phyloP scores from a whole-genome alignment of 768 basidiomycete genomes.

The Austroboletus eburneus region DNA sequence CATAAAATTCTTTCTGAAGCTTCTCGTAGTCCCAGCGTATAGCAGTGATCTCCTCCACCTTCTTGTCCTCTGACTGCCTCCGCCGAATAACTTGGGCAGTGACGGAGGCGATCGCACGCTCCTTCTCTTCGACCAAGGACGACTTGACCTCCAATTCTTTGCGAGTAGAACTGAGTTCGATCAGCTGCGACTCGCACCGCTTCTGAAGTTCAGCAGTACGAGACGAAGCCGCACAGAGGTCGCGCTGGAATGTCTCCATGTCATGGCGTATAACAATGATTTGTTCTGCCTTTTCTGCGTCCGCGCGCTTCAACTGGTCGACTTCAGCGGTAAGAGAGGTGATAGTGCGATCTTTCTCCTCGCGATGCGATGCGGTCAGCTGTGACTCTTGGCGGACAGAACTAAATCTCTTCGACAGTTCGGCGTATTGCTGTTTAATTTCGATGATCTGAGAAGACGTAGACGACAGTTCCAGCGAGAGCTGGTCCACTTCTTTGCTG shows the following conservation, averaged over 20 bases:
- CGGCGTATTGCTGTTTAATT: constrained; percentile 1
- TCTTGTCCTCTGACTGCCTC: not conserved
- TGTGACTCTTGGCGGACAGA: constrained; percentile 1
- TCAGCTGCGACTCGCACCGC: not conserved
- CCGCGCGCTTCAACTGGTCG: not conserved
- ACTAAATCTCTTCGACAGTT: not conserved
- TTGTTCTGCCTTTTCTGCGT: not conserved
- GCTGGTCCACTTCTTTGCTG: too few relatives aligned
- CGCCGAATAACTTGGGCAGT: not conserved
- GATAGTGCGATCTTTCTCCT: not conserved
- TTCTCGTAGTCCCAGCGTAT: not conserved
- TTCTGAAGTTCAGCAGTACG: not conserved
- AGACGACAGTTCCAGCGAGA: not conserved
- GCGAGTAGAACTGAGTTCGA: not conserved
- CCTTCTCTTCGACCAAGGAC: not conserved
- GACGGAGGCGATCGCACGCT: not conserved
- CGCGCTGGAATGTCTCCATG: not conserved
- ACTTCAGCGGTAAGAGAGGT: not conserved
- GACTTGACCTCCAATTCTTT: not conserved
- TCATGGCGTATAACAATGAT: not conserved
- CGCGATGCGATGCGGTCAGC: not conserved
- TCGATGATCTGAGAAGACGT: not conserved
- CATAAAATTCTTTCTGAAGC: not conserved
- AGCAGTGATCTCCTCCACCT: not conserved
- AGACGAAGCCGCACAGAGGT: not conserved